These are phyloP conservation scores for Oryza meyeriana DNA, from an alignment of 176 grass and related monocot species.

Conservation along the genomic window DNA sequence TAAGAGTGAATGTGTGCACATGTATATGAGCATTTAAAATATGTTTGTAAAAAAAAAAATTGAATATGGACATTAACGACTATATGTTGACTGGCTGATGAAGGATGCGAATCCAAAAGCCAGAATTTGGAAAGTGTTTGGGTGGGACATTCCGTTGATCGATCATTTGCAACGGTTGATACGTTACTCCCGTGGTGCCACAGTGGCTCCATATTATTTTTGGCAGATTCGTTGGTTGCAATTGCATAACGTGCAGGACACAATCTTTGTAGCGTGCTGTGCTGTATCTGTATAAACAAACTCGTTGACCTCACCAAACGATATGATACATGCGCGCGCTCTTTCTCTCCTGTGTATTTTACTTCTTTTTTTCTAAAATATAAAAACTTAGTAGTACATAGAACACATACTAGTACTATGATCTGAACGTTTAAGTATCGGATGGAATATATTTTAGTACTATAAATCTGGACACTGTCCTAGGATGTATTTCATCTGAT, in stretches of 20 bases:
- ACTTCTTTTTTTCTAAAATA: too few species aligned
- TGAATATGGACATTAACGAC: neutral
- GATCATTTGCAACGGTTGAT: neutral
- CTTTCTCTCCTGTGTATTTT: too few species aligned
- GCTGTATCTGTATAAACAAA: neutral
- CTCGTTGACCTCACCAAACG: neutral
- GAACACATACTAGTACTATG: too few species aligned
- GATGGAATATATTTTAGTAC: too few species aligned
- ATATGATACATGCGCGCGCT: too few species aligned
- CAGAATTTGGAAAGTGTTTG: neutral
- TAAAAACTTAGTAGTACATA: too few species aligned
- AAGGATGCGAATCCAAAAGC: neutral
- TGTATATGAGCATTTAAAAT: too few species aligned
- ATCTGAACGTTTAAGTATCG: too few species aligned
- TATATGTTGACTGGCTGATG: neutral
- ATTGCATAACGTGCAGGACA: slow-evolving; percentile 1
- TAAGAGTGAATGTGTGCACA: too few species aligned
- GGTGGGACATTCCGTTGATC: neutral
- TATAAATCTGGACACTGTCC: too few species aligned
- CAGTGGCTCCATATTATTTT: neutral
- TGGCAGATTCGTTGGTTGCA: neutral
- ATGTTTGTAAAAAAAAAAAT: too few species aligned
- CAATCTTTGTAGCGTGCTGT: neutral
- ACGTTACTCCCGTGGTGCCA: neutral
- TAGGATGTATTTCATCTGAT: too few species aligned